phyloP scores from a whole-genome alignment of 345 rosid genomes.

The Linum tenue region DNA sequence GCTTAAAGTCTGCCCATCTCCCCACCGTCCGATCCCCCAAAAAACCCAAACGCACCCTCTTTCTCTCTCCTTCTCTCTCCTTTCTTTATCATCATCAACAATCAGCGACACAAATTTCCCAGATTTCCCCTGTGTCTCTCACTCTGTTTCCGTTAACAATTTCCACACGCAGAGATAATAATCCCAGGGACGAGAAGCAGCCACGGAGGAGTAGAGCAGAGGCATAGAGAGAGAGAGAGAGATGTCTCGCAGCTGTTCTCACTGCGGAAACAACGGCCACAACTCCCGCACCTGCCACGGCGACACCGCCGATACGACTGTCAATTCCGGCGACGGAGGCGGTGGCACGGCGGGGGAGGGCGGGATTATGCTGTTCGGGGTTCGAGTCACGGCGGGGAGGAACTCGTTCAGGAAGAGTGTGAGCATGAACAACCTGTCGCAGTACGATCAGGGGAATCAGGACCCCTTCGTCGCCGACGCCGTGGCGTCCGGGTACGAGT shows the following conservation, averaged over 20 bases:
- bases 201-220: too few species aligned
- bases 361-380: conserved; percentile 68
- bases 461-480: conserved; percentile 32
- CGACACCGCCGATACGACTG: conserved; percentile 12
- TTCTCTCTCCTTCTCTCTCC: neutral
- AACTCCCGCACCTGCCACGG: conserved; percentile 37
- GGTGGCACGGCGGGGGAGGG: conserved; percentile 24
- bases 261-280: conserved; percentile 65
- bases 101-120: too few species aligned
- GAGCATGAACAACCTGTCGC: conserved; percentile 63
- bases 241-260: conserved; percentile 55
- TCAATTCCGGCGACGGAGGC: conserved; percentile 3
- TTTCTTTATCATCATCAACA: too few species aligned
- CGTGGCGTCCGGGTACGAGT: conserved; percentile 45
- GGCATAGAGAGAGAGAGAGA: neutral
- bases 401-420: conserved; percentile 50
- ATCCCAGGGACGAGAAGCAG: too few species aligned
- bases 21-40: too few species aligned
- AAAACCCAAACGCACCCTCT: neutral
- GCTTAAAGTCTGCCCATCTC: too few species aligned
- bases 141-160: too few species aligned
- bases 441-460: conserved; percentile 38
- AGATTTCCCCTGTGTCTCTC: too few species aligned
- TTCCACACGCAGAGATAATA: too few species aligned
- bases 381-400: conserved; percentile 40